Base-by-base conservation (phyloP, 352 stramenopile species). In the Blastocystis sp. region DNA sequence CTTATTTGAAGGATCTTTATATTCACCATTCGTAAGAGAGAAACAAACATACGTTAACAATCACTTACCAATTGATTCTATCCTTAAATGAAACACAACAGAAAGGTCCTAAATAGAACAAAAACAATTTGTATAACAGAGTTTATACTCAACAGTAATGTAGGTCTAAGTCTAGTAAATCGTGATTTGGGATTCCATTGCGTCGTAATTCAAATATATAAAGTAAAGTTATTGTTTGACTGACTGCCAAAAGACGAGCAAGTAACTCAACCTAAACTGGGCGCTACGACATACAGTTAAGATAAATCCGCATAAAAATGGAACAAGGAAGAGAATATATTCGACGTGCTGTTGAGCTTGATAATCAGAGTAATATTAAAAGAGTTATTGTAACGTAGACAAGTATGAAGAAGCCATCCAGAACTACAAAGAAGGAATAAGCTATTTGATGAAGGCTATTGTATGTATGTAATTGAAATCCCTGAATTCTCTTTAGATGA, bases 401-500 rank as follows among this genome's bases (percentile, higher is more conserved):
- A 86, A 86, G 46, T 69, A 52, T 42, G 43, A 35, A 24, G 75
- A 86, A 43, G 75, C 75, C 16, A 75, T 86, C 58, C 43, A 35
- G 11, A 11, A 19, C n/a, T 86, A 86, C 43, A 71, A 49, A 42
- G 75, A 86, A 37, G 75, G 75, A 37, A 46, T 42, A 19, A 66
- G 12, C 4, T 14, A 73, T 74, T 27, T 86, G 37, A 9, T 86
- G 4, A 14, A 86, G 24, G 37, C 46, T 21, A 29, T 86, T 24
- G 6, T 35, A 66, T 86, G 69, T 80, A 63, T 7, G 37, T 73
- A 27, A 16, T 29, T 51, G 21, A 58, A 49, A 32, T 71, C 71
- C 19, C 14, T 21, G n/a, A 37, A 27, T 86, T n/a, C 46, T 77
- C 27, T 29, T 27, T 77, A 95, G 92, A 95, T 88, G 93, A 96